Percentiles rank a stretch among this genome's conserved stretches.
These are phyloP conservation scores for Mycena galopus DNA, from an alignment of 768 basidiomycete genomes.

Conservation along the genomic window DNA sequence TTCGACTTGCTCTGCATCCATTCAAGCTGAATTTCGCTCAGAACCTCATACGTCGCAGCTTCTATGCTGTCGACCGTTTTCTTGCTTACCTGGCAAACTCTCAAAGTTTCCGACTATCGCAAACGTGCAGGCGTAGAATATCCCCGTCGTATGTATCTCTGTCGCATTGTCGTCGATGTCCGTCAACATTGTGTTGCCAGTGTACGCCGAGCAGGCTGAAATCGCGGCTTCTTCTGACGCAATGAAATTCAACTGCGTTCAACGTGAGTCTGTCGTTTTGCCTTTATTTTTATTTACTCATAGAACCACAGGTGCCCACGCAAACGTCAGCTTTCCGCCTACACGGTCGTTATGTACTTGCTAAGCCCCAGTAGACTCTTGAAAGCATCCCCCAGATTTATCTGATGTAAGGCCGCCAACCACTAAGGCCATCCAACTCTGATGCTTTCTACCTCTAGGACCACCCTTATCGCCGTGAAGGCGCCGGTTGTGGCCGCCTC, in stretches of 20 bases:
- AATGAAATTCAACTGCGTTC: slow-evolving; percentile 48
- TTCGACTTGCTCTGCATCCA: slow-evolving; percentile 32
- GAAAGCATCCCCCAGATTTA: slow-evolving; percentile 26
- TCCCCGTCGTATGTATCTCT: slow-evolving; percentile 44
- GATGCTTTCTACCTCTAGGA: slow-evolving; percentile 42
- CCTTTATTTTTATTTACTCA: slow-evolving; percentile 40
- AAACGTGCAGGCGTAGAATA: slow-evolving; percentile 44
- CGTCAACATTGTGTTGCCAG: slow-evolving; percentile 22
- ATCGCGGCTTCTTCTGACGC: slow-evolving; percentile 44
- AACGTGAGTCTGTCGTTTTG: slow-evolving; percentile 38
- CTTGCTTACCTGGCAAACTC: slow-evolving; percentile 42
- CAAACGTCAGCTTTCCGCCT: not conserved
- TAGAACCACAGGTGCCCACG: slow-evolving; percentile 12
- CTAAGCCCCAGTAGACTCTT: slow-evolving; percentile 15
- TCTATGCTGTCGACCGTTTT: slow-evolving; percentile 41
- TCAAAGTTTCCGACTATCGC: slow-evolving; percentile 41
- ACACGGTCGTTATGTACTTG: not conserved
- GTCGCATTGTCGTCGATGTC: not conserved
- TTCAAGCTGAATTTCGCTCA: slow-evolving; percentile 33
- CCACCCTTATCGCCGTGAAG: slow-evolving; percentile 53
- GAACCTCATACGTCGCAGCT: slow-evolving; percentile 38
- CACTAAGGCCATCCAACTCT: not conserved
- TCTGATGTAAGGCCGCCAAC: slow-evolving; percentile 13
- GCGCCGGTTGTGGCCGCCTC: slow-evolving; percentile 55
- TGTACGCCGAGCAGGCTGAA: slow-evolving; percentile 53